These are phyloP conservation scores for Yarrowia bubula DNA, from an alignment of 805 yeast species.

Conservation along the genomic window DNA sequence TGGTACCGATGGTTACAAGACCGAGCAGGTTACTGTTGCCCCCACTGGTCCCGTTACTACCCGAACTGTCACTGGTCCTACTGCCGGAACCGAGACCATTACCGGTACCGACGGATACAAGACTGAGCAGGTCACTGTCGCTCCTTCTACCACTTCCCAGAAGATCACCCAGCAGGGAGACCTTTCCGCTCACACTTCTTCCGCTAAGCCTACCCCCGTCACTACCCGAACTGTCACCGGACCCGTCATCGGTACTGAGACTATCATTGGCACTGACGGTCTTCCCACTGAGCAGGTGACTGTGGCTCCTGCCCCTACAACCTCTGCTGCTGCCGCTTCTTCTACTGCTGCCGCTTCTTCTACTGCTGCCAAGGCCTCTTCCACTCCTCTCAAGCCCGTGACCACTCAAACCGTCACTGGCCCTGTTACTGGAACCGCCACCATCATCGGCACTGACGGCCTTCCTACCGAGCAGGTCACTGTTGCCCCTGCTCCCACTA, in stretches of 20 bases:
- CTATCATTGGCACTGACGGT: background rate
- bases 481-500: background rate
- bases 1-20: background rate
- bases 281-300: background rate
- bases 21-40: background rate
- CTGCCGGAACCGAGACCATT: background rate
- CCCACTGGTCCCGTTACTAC: background rate
- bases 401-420: background rate
- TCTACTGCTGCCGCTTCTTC: background rate
- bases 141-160: background rate
- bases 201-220: background rate
- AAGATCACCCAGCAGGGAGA: background rate
- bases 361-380: background rate
- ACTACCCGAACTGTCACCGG: background rate
- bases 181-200: too few species aligned
- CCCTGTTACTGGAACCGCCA: background rate
- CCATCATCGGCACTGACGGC: background rate
- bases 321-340: background rate
- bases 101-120: background rate
- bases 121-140: constrained; percentile 30
- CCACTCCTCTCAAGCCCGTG: background rate
- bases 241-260: background rate
- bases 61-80: background rate
- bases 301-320: background rate
- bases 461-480: background rate